A percentile compares a stretch with the other conserved stretches of the same genome.
phyloP scores from a whole-genome alignment of 495 filamentous ascomycete genomes.

The Neurospora tetraspora region DNA sequence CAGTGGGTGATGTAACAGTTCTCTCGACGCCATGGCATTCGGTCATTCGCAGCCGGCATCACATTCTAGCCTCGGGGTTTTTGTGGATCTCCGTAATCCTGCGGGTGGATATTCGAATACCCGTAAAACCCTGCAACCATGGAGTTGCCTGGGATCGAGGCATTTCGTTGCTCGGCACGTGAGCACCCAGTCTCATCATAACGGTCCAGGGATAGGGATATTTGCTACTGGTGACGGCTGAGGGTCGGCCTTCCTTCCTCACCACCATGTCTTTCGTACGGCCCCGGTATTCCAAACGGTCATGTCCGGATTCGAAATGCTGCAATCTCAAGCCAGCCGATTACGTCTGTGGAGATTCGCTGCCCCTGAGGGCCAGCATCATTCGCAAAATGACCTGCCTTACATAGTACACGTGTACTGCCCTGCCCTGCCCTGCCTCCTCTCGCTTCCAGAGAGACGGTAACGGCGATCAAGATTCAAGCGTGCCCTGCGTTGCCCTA shows the following conservation, averaged over 20 bases:
- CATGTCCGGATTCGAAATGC: background rate
- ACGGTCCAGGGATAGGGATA: background rate
- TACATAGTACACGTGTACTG: too few species aligned
- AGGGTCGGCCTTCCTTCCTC: background rate
- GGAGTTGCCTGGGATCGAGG: background rate
- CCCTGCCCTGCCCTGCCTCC: background rate
- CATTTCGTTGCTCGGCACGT: background rate
- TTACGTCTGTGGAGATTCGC: background rate
- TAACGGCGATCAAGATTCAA: background rate
- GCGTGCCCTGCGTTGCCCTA: background rate
- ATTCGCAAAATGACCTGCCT: background rate
- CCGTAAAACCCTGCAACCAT: background rate
- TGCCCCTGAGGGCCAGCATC: background rate
- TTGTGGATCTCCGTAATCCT: background rate
- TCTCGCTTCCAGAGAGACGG: background rate
- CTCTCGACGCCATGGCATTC: background rate
- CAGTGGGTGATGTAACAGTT: background rate
- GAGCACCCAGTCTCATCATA: background rate
- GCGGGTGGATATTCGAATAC: background rate
- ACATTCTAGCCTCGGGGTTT: background rate
- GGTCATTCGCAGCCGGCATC: background rate
- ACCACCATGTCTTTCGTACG: background rate
- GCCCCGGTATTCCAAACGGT: background rate
- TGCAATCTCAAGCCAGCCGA: background rate
- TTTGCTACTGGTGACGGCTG: background rate